Percentiles rank a stretch among this genome's conserved stretches.
Conservation (phyloP, 495 filamentous ascomycete genomes). For the Hypomontagnella monticulosa region DNA sequence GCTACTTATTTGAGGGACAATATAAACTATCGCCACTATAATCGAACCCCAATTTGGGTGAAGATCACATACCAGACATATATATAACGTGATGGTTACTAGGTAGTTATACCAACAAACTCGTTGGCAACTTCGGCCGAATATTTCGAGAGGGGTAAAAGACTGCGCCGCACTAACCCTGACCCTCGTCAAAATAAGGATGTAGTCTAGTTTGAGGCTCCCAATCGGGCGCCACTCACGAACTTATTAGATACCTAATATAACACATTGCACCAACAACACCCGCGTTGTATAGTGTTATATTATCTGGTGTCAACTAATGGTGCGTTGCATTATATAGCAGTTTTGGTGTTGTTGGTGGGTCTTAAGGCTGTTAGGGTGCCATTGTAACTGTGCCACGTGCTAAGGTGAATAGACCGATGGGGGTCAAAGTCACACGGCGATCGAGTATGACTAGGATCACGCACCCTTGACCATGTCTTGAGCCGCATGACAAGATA, state of each 20-base stretch:
- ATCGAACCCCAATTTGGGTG: too few species aligned
- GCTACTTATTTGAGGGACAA: too few species aligned
- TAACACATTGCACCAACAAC: slow-evolving; percentile 4
- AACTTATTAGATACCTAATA: slow-evolving; percentile 33
- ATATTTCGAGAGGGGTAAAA: background rate
- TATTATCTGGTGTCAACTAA: slow-evolving; percentile 25
- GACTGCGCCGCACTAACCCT: background rate
- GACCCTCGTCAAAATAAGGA: background rate
- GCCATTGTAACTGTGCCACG: slow-evolving; percentile 36
- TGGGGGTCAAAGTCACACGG: slow-evolving; percentile 4
- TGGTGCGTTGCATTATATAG: slow-evolving; percentile 40
- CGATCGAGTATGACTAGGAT: slow-evolving; percentile 23
- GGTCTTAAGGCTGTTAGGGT: slow-evolving; percentile 34
- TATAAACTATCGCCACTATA: too few species aligned
- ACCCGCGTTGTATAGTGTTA: slow-evolving; percentile 12
- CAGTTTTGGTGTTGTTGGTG: slow-evolving; percentile 6
- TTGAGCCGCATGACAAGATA: slow-evolving; percentile 30
- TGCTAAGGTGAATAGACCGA: slow-evolving; percentile 33
- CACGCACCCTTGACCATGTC: slow-evolving; percentile 17
- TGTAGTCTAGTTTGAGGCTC: slow-evolving; percentile 20
- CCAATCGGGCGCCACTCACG: slow-evolving; percentile 3
- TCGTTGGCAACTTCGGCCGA: background rate
- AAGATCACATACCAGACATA: too few species aligned
- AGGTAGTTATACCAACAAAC: too few species aligned
- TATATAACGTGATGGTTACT: too few species aligned